These are phyloP conservation scores for Phaeosphaeria sp. DNA, from an alignment of 2,329 filamentous ascomycete genomes.

Conservation along the genomic window DNA sequence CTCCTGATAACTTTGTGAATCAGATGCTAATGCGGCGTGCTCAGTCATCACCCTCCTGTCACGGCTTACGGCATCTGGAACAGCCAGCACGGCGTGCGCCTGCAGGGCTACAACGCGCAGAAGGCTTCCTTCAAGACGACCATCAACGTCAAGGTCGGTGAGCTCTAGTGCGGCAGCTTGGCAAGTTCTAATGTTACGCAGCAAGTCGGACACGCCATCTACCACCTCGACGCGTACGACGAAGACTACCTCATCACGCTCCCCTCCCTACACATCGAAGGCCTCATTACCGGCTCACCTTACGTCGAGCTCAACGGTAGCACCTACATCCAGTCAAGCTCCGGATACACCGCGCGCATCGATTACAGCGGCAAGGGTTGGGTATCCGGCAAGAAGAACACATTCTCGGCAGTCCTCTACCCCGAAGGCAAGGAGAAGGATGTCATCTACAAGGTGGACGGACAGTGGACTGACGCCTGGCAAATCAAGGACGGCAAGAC, in stretches of 20 bases:
- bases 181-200: constrained; percentile 17
- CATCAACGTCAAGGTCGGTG: constrained; percentile 77
- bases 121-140: constrained; percentile 94
- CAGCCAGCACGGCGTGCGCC: constrained; percentile 75
- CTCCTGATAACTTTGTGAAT: neutral
- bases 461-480: constrained; percentile 89
- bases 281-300: constrained; percentile 82
- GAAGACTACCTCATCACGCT: constrained; percentile 91
- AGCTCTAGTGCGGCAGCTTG: neutral
- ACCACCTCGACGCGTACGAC: constrained; percentile 70
- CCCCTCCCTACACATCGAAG: constrained; percentile 90
- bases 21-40: constrained; percentile 13
- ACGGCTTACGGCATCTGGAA: constrained; percentile 96
- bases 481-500: constrained; percentile 72
- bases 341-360: constrained; percentile 86
- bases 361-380: constrained; percentile 94
- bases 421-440: constrained; percentile 74
- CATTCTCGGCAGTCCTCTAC: constrained; percentile 77
- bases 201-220: constrained; percentile 87
- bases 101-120: constrained; percentile 90
- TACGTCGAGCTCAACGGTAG: constrained; percentile 89
- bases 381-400: constrained; percentile 96
- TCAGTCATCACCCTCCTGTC: constrained; percentile 85
- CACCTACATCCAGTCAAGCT: constrained; percentile 84
- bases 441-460: constrained; percentile 79